A percentile compares a stretch with the other conserved stretches of the same genome.
These are phyloP conservation scores for Sutorius eximius DNA, from an alignment of 1,284 basidiomycete genomes.

Conservation along the genomic window DNA sequence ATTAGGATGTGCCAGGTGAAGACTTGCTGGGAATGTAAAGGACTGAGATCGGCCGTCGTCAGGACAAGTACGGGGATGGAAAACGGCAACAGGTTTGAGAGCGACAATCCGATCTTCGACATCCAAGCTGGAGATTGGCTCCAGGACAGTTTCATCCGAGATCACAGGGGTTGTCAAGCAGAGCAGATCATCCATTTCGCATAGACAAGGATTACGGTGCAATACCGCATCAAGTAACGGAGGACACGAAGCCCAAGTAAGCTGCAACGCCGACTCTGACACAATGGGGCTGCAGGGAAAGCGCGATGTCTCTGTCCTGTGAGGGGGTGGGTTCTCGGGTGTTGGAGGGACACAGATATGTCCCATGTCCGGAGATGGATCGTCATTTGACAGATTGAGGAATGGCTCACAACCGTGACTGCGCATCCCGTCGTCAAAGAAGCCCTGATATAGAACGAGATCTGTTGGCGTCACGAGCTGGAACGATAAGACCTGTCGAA, in stretches of 20 bases:
- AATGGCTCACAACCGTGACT: conserved; percentile 8
- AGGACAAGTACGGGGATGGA: neutral
- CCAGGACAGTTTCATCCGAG: conserved; percentile 32
- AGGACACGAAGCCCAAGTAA: conserved; percentile 5
- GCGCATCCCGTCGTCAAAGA: conserved; percentile 6
- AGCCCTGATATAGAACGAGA: conserved; percentile 8
- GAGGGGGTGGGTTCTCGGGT: conserved; percentile 3
- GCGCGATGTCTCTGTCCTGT: neutral
- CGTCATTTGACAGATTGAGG: conserved; percentile 6
- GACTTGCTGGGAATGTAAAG: conserved; percentile 10
- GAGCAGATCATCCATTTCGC: conserved; percentile 42
- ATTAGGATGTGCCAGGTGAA: conserved; percentile 4
- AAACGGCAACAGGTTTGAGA: conserved; percentile 12
- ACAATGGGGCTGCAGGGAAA: neutral
- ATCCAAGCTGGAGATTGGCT: conserved; percentile 36
- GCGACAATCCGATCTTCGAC: conserved; percentile 26
- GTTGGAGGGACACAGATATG: conserved; percentile 3
- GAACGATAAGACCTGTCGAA: conserved; percentile 16
- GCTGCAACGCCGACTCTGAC: neutral
- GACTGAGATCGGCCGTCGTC: conserved; percentile 19
- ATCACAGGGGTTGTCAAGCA: conserved; percentile 44
- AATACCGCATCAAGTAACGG: conserved; percentile 5
- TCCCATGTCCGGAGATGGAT: conserved; percentile 5
- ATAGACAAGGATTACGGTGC: conserved; percentile 34
- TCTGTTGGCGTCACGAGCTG: conserved; percentile 24